Base-by-base conservation (phyloP, 208 protist species). In the Vickermania ingenoplastis region DNA sequence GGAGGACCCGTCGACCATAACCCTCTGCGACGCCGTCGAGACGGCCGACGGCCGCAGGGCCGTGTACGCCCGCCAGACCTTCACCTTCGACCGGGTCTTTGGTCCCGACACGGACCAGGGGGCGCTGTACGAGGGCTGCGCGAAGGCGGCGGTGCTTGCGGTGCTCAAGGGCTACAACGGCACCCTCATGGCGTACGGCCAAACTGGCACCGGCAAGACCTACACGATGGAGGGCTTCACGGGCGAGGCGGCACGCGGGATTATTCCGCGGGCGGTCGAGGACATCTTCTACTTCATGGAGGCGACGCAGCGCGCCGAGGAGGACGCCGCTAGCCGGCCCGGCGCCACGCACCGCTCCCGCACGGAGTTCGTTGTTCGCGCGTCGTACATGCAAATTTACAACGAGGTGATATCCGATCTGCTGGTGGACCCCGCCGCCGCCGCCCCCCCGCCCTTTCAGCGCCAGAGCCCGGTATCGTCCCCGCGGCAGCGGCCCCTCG, bases 151-250 rank as follows among this genome's bases (percentile, higher is more conserved):
- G 2, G 83, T 96, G 27, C 66, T 82, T 17, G 82, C 81, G 13
- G 77, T 86, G 25, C 26, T 96, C 41, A 62, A 82, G 24, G 90
- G 90, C 36, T 92, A 87, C 75, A 96, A 94, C 73, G 79, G 79
- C 5, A 90, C 73, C 50, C 29, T 93, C 2, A 79, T 95, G 65
- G 89, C 89, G n/a, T 95, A 95, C 56, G 89, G 89, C 2, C 86
- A 92, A 67, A 96, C 84, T 0, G 86, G 89, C 2, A 86, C 73
- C 0, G 86, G 89, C 7, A 94, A 94, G 69, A 93, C 83, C 2
- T 87, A 93, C 73, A 93, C 86, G 11, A 95, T 95, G 89, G 83
- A 91, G 63, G 90, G 91, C 11, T 82, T 84, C 63, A 81, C 81
- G 14, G 85, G 67, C 62, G 75, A 89, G 53, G 82, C 87, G 63